Conservation (phyloP, 2,329 filamentous ascomycete genomes). For the Drechslera avenae region DNA sequence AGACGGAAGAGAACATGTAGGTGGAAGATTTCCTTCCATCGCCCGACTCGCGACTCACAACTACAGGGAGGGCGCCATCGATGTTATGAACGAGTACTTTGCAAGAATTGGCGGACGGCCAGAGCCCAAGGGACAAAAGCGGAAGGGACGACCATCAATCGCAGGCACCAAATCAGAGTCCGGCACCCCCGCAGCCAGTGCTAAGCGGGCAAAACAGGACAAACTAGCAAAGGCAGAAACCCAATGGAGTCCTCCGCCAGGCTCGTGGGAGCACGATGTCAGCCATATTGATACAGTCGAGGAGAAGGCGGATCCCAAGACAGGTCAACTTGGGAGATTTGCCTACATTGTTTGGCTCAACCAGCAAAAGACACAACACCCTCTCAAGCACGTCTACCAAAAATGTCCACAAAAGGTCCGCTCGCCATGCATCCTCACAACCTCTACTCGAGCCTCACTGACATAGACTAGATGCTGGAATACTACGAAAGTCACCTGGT, state of each 20-base stretch:
- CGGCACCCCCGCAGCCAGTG: constrained; percentile 26
- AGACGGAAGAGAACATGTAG: constrained; percentile 74
- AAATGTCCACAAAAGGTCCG: constrained; percentile 76
- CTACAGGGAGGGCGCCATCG: constrained; percentile 44
- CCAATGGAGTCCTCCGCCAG: constrained; percentile 70
- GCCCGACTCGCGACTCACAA: constrained; percentile 6
- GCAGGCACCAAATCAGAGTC: constrained; percentile 24
- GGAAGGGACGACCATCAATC: constrained; percentile 40
- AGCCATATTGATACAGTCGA: constrained; percentile 73
- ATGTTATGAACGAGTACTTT: constrained; percentile 70
- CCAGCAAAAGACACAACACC: constrained; percentile 74
- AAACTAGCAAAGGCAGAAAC: constrained; percentile 50
- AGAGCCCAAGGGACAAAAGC: constrained; percentile 62
- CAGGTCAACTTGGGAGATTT: constrained; percentile 59
- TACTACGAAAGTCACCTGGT: constrained; percentile 58
- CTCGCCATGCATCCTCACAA: not conserved
- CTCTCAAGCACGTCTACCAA: constrained; percentile 69
- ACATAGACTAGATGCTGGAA: constrained; percentile 45
- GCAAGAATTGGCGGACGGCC: constrained; percentile 66
- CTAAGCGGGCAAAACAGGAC: constrained; percentile 46
- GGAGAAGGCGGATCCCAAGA: constrained; percentile 55
- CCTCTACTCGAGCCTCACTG: not conserved
- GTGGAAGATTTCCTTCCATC: constrained; percentile 21
- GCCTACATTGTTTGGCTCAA: constrained; percentile 78
- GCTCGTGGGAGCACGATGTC: constrained; percentile 78